Evolutionary conservation across 1,284 basidiomycete species (phyloP), one percentile per base, ranked within the genome.

Genomic region (Trametes pubescens): DNA sequence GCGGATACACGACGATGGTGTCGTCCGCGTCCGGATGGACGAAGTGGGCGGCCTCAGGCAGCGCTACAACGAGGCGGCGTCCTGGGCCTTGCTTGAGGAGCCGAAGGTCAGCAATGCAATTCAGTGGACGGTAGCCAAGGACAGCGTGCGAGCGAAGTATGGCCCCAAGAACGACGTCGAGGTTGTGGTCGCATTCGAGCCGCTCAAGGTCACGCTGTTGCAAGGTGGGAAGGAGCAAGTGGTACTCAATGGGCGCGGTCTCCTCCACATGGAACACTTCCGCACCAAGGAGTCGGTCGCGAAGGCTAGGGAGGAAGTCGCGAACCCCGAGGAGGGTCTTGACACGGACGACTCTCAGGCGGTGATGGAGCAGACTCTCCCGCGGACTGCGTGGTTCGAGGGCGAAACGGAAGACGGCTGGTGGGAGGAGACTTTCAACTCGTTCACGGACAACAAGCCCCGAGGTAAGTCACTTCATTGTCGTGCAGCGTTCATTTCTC

Each of bases 261-360:
- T 99, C 32, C 82, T 99, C 70, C 96, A 99, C 75, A 96, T 99
- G 94, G 98, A 99, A 75, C 98, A 99, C 77, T 99, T 95, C 83
- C 86, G 95, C 60, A 83, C 81, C 37, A 94, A 95, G 78, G 76
- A 83, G 61, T 75, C 78, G 18, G 74, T 78, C 32, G 76, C 76
- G 32, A 76, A 78, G n/a, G 75, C 80, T 59, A 65, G 71, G 58
- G 61, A 65, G n/a, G 82, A 81, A 56, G 59, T 68, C 48, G 69
- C 76, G 32, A 70, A 68, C 1, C 73, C 80, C 2, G 83, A 80
- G 38, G 75, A 74, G 52, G 80, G 81, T 51, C 75, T 74, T 14
- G 76, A 75, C 18, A 77, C 75, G 56, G 83, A 78, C 29, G 81
- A 77, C 16, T 46, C 51, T 6, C 90, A 93, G 73, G 79, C 78